Evolutionary conservation across 2,329 filamentous ascomycete species (phyloP).

Genomic region (Rhytidhysteron rufulum): DNA sequence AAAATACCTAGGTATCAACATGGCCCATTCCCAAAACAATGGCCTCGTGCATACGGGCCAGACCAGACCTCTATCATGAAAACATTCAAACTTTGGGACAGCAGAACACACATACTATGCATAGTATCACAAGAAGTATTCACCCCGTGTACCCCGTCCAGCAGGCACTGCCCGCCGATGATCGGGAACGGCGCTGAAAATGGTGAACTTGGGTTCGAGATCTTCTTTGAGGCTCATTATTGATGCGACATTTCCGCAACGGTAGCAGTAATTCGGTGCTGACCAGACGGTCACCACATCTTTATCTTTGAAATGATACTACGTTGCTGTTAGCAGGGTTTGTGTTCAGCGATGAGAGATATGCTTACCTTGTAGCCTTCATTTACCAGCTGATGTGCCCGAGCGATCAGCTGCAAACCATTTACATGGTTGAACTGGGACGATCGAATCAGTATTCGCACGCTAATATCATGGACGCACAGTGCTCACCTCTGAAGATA

Average conservation of each 20-base stretch:
- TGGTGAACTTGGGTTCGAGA: slow-evolving; percentile 85
- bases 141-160: slow-evolving; percentile 48
- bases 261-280: slow-evolving; percentile 94
- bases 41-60: too few species aligned
- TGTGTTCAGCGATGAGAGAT: not conserved
- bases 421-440: slow-evolving; percentile 70
- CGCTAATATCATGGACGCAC: not conserved
- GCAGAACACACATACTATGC: slow-evolving; percentile 12
- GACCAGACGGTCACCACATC: slow-evolving; percentile 88
- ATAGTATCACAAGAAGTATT: slow-evolving; percentile 47
- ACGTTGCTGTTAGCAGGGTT: slow-evolving; percentile 20
- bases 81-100: slow-evolving; percentile 11
- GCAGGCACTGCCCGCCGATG: slow-evolving; percentile 76
- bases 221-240: slow-evolving; percentile 90
- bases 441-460: slow-evolving; percentile 6
- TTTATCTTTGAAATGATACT: slow-evolving; percentile 93
- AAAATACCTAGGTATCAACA: too few species aligned
- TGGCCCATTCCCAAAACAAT: too few species aligned
- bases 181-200: slow-evolving; percentile 85
- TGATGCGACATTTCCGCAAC: slow-evolving; percentile 81
- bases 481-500: slow-evolving; percentile 57
- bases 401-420: slow-evolving; percentile 65
- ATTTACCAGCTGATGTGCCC: slow-evolving; percentile 72
- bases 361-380: slow-evolving; percentile 65
- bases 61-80: slow-evolving; percentile 12